Conservation (phyloP, 768 basidiomycete genomes). For the Lactarius sanguifluus region DNA sequence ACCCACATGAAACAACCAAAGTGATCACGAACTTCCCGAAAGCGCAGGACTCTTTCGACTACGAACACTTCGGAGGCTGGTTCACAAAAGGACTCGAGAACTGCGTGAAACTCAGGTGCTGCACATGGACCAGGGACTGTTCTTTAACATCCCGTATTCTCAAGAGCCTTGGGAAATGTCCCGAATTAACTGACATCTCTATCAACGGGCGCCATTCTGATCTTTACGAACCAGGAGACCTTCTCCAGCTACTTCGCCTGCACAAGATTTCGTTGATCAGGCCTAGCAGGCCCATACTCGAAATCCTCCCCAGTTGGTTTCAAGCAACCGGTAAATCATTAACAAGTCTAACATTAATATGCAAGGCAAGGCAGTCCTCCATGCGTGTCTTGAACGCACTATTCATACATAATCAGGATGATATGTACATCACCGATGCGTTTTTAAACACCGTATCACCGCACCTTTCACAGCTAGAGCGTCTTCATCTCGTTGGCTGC, state of each 20-base stretch:
- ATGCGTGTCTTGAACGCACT: background rate
- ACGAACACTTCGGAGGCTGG: conserved; percentile 37
- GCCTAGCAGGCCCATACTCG: conserved; percentile 59
- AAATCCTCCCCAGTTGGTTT: conserved; percentile 53
- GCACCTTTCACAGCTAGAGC: conserved; percentile 49
- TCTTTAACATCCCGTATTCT: conserved; percentile 63
- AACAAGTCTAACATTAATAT: conserved; percentile 61
- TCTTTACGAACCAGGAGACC: conserved; percentile 53
- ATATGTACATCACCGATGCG: conserved; percentile 57
- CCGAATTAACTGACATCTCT: conserved; percentile 55
- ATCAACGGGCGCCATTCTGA: conserved; percentile 64
- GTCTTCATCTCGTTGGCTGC: conserved; percentile 66
- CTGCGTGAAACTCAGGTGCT: conserved; percentile 59
- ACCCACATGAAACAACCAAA: conserved; percentile 33
- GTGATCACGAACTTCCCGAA: conserved; percentile 78
- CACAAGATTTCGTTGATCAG: conserved; percentile 67
- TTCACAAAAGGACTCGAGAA: conserved; percentile 57
- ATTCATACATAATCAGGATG: conserved; percentile 43
- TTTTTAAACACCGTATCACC: conserved; percentile 52
- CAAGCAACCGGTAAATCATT: conserved; percentile 46
- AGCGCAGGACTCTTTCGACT: conserved; percentile 38
- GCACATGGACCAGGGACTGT: conserved; percentile 81
- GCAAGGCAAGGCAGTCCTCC: conserved; percentile 51
- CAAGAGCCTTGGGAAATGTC: conserved; percentile 45
- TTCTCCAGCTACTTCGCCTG: conserved; percentile 53